Base-by-base conservation (phyloP, 1,284 basidiomycete genomes). In the Ustilago xerochloae region DNA sequence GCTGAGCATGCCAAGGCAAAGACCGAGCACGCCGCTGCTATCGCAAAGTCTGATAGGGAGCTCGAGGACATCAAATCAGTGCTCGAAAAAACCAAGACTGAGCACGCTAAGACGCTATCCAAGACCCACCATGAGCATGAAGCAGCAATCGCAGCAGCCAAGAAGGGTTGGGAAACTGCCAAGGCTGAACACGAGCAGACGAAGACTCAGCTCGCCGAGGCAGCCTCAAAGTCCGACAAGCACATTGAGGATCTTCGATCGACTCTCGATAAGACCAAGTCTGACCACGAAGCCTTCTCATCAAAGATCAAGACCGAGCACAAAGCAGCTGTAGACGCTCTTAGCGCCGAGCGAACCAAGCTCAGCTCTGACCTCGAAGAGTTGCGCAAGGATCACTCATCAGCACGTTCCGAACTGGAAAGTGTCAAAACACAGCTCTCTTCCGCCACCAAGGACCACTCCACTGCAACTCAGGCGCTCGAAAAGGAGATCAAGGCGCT, bases 401-500 rank as follows among this genome's bases (percentile, higher is more conserved):
- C 30, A 5, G 46, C 60, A 4, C 52, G 47, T n/a, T 33, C 52
- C 15, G 52, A 58, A 6, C 29, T 63, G 4, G 56, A 63, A 10
- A 41, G 47, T 8, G 52, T 46, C 38, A 24, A 57, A 20, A 20
- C 35, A 18, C 48, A 54, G 16, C 29, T 68, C 13, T 39, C n/a
- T 12, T 35, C 53, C 15, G 49, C 53, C 6, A 46, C 39, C 6
- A 29, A 38, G 4, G 45, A 60, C 16, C 63, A 63, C 29, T 48
- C 13, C n/a, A 16, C 47, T 1, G 29, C 52, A 12, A 53, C 36
- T 22, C 33, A 63, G 32, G 50, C 67, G n/a, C 41, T 18, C 26
- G 29, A 45, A 3, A 49, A 58, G 48, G 62, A 75, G 63, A 10
- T 64, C 6, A 29, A 49, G 16, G 20, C 47, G 16, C 55, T 72